Conservation (phyloP, 176 grass and related monocot species). For the Dactylis glomerata region DNA sequence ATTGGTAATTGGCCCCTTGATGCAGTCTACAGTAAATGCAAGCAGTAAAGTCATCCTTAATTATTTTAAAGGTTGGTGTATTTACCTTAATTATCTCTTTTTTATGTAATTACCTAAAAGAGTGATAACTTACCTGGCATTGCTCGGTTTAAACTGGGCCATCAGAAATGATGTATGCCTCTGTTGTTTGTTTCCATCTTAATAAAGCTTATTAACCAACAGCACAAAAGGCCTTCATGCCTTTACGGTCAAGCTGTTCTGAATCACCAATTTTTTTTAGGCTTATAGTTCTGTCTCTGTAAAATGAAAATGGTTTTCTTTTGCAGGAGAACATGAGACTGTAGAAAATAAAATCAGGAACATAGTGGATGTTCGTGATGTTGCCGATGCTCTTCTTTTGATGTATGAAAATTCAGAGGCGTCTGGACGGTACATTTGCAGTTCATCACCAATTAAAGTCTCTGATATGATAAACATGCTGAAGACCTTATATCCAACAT, state of each 20-base stretch:
- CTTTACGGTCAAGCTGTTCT: not conserved
- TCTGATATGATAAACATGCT: conserved; percentile 12
- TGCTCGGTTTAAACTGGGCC: not conserved
- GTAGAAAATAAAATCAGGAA: not conserved
- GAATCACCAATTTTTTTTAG: not conserved
- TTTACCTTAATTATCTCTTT: not conserved
- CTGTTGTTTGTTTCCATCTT: not conserved
- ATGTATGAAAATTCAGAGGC: conserved; percentile 15
- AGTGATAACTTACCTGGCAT: not conserved
- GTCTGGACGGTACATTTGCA: conserved; percentile 39
- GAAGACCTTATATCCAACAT: not conserved
- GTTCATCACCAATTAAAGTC: conserved; percentile 10
- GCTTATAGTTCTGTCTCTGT: not conserved
- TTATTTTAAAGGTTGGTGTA: conserved; percentile 31
- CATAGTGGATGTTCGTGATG: conserved; percentile 42
- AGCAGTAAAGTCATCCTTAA: conserved; percentile 23
- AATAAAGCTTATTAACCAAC: not conserved
- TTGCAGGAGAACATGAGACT: conserved; percentile 1
- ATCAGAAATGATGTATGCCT: not conserved
- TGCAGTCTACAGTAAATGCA: conserved; percentile 31
- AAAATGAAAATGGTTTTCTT: not conserved
- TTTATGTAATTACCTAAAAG: not conserved
- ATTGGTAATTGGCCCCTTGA: conserved; percentile 31
- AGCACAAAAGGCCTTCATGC: not conserved
- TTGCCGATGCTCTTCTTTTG: conserved; percentile 30